These are phyloP conservation scores for Parastagonospora avenae DNA, from an alignment of 2,329 filamentous ascomycete genomes.

Conservation along the genomic window DNA sequence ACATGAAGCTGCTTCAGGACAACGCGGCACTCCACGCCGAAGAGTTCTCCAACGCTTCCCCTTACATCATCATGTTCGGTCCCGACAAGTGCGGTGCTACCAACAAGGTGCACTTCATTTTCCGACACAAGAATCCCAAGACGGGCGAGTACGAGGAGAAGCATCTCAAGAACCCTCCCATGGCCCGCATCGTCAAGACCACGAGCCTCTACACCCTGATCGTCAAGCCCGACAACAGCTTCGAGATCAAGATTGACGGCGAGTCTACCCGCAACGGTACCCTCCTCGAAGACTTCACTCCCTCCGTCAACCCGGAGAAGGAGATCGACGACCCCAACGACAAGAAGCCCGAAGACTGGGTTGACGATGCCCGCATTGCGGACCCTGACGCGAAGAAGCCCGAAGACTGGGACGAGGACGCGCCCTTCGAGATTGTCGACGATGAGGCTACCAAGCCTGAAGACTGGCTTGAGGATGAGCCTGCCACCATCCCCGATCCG, in stretches of 20 bases:
- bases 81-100: slow-evolving; percentile 99
- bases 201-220: slow-evolving; percentile 95
- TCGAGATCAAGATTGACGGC: slow-evolving; percentile 88
- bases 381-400: slow-evolving; percentile 96
- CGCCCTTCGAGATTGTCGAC: slow-evolving; percentile 93
- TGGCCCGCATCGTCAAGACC: slow-evolving; percentile 87
- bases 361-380: slow-evolving; percentile 87
- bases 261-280: slow-evolving; percentile 85
- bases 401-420: slow-evolving; percentile 98
- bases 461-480: slow-evolving; percentile 94
- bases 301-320: slow-evolving; percentile 88
- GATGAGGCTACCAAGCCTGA: slow-evolving; percentile 89
- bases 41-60: slow-evolving; percentile 96
- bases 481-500: slow-evolving; percentile 81
- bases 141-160: slow-evolving; percentile 99
- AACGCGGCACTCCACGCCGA: slow-evolving; percentile 96
- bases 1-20: slow-evolving; percentile 98
- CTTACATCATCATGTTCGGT: slow-evolving; percentile 99
- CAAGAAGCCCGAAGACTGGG: slow-evolving; percentile 93
- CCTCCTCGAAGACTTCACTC: slow-evolving; percentile 91
- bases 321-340: slow-evolving; percentile 97
- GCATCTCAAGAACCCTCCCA: slow-evolving; percentile 84
- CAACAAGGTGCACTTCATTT: slow-evolving; percentile 98
- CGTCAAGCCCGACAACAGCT: slow-evolving; percentile 95
- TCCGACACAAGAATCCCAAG: slow-evolving; percentile 99